phyloP scores from a whole-genome alignment of 164 flowering plant species.

The Malania oleifera region DNA sequence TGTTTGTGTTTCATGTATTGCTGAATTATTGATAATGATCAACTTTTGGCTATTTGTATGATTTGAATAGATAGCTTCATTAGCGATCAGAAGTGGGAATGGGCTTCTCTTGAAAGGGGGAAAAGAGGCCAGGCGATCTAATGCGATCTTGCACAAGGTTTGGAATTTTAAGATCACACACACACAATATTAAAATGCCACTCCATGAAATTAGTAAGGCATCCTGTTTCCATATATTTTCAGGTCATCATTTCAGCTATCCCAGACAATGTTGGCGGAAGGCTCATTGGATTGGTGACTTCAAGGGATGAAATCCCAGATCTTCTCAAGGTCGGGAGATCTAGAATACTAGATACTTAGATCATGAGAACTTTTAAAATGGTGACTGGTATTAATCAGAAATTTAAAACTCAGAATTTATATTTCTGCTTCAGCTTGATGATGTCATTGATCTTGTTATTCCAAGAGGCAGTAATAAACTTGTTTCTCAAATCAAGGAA shows the following conservation, averaged over 20 bases:
- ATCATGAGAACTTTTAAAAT: background rate
- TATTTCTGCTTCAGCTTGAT: slow-evolving; percentile 65
- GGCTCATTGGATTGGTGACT: slow-evolving; percentile 88
- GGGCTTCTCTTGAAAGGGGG: slow-evolving; percentile 98
- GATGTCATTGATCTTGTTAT: slow-evolving; percentile 99
- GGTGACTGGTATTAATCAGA: background rate
- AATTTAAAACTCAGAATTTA: slow-evolving; percentile 6
- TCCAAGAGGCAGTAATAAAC: slow-evolving; percentile 98
- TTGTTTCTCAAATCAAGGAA: slow-evolving; percentile 85
- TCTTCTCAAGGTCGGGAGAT: slow-evolving; percentile 67
- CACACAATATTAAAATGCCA: too few relatives aligned
- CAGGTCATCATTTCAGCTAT: slow-evolving; percentile 82
- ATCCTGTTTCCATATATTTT: background rate
- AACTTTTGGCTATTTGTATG: background rate
- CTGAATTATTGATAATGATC: background rate
- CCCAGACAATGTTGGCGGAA: slow-evolving; percentile 72
- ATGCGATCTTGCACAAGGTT: slow-evolving; percentile 89
- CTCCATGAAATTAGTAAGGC: too few relatives aligned
- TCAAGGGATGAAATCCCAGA: slow-evolving; percentile 97
- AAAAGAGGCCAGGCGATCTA: slow-evolving; percentile 90
- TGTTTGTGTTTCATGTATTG: background rate
- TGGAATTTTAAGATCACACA: too few relatives aligned
- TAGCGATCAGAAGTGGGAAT: slow-evolving; percentile 94
- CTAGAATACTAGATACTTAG: background rate
- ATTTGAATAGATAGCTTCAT: slow-evolving; percentile 75